Conservation (phyloP, 306 rosid genomes). For the Hylodesmum podocarpum region DNA sequence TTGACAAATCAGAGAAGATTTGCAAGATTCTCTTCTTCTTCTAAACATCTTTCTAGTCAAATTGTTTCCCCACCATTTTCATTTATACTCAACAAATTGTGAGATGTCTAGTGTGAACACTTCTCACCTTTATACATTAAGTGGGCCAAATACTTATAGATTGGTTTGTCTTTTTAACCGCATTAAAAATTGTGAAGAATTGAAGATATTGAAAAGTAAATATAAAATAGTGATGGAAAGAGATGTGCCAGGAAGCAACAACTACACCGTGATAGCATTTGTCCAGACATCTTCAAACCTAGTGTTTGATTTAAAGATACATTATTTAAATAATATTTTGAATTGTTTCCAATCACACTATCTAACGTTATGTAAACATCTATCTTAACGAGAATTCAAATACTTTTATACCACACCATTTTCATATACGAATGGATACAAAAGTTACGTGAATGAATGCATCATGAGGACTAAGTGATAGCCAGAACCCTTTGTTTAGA, state of each 20-base stretch:
- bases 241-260: neutral
- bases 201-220: neutral
- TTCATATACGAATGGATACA: too few relatives aligned
- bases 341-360: too few relatives aligned
- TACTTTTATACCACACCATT: too few relatives aligned
- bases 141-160: neutral
- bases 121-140: neutral
- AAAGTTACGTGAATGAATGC: too few relatives aligned
- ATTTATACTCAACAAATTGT: neutral
- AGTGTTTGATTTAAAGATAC: too few relatives aligned
- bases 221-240: neutral
- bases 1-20: neutral
- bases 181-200: neutral
- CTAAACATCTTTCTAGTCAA: neutral
- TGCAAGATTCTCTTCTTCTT: neutral
- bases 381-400: too few relatives aligned
- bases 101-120: neutral
- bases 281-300: too few relatives aligned
- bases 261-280: neutral
- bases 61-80: neutral
- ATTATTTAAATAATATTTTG: too few relatives aligned
- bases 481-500: neutral
- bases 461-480: neutral
- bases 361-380: too few relatives aligned
- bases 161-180: neutral